Conservation (phyloP, 495 filamentous ascomycete species). For the Aspergillus avenaceus region DNA sequence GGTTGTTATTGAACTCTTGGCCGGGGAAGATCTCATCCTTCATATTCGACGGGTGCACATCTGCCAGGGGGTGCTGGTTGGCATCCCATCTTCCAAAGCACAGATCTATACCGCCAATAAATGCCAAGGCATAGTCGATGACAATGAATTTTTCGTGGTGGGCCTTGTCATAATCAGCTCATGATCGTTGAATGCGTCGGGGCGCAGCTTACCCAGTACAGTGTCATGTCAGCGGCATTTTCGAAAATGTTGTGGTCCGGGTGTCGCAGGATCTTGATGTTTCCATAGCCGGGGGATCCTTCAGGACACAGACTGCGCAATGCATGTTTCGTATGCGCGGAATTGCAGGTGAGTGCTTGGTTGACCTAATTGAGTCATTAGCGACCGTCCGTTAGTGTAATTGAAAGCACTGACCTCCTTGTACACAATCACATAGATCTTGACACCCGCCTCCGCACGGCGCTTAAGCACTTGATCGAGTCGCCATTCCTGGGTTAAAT, state of each 20-base stretch:
- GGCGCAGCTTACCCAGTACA: slow-evolving; percentile 68
- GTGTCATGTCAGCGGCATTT: slow-evolving; percentile 93
- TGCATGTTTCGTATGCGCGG: slow-evolving; percentile 85
- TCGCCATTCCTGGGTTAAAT: slow-evolving; percentile 78
- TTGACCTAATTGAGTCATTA: slow-evolving; percentile 44
- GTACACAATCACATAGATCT: slow-evolving; percentile 92
- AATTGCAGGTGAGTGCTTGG: slow-evolving; percentile 87
- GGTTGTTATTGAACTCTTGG: slow-evolving; percentile 94
- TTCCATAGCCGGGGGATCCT: slow-evolving; percentile 74
- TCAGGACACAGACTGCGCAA: slow-evolving; percentile 75
- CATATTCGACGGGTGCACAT: slow-evolving; percentile 83
- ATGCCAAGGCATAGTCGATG: slow-evolving; percentile 84
- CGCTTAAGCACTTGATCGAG: slow-evolving; percentile 84
- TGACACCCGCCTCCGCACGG: slow-evolving; percentile 84
- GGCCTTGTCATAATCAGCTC: slow-evolving; percentile 41
- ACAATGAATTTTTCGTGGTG: slow-evolving; percentile 97
- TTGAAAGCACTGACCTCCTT: slow-evolving; percentile 57
- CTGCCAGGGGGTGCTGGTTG: slow-evolving; percentile 78
- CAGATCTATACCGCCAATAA: slow-evolving; percentile 91
- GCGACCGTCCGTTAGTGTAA: not conserved
- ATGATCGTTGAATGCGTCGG: too few relatives aligned
- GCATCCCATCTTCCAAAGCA: slow-evolving; percentile 94
- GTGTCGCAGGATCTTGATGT: slow-evolving; percentile 87
- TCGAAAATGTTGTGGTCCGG: slow-evolving; percentile 94
- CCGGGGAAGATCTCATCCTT: slow-evolving; percentile 86